Percentiles rank a stretch among this genome's conserved stretches.
Evolutionary conservation across 2,329 filamentous ascomycete species (phyloP).

Genomic region (Penicillium italicum): DNA sequence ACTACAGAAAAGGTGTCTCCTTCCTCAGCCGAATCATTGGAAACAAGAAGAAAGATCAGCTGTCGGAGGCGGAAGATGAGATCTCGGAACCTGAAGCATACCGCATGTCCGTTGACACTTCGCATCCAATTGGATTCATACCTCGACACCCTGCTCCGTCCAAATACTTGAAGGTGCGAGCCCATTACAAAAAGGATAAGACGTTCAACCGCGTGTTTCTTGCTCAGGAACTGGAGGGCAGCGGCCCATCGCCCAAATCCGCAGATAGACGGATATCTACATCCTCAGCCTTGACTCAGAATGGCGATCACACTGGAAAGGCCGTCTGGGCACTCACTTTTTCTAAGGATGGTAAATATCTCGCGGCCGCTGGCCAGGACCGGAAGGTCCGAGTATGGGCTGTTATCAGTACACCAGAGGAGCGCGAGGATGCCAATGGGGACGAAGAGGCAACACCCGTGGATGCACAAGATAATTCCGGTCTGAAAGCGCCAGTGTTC

Average conservation of each 20-base stretch:
- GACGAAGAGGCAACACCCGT: slow-evolving; percentile 56
- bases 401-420: slow-evolving; percentile 77
- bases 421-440: slow-evolving; percentile 69
- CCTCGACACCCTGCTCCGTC: slow-evolving; percentile 85
- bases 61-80: slow-evolving; percentile 52
- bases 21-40: slow-evolving; percentile 84
- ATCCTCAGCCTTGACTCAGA: slow-evolving; percentile 20
- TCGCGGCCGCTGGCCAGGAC: slow-evolving; percentile 91
- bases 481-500: slow-evolving; percentile 87
- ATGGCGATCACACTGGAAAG: slow-evolving; percentile 44
- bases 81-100: slow-evolving; percentile 68
- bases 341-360: slow-evolving; percentile 82
- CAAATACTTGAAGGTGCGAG: slow-evolving; percentile 80
- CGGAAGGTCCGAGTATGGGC: slow-evolving; percentile 82
- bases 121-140: slow-evolving; percentile 74
- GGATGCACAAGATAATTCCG: slow-evolving; percentile 53
- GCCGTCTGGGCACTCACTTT: slow-evolving; percentile 93
- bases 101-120: slow-evolving; percentile 74
- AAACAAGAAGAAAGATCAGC: slow-evolving; percentile 66
- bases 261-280: slow-evolving; percentile 31
- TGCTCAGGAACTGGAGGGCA: slow-evolving; percentile 79
- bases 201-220: slow-evolving; percentile 87
- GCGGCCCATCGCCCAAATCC: slow-evolving; percentile 37
- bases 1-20: slow-evolving; percentile 73
- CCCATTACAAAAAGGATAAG: slow-evolving; percentile 73